Evolutionary conservation across 345 rosid species (phyloP).

Genomic region (Durio zibethinus): DNA sequence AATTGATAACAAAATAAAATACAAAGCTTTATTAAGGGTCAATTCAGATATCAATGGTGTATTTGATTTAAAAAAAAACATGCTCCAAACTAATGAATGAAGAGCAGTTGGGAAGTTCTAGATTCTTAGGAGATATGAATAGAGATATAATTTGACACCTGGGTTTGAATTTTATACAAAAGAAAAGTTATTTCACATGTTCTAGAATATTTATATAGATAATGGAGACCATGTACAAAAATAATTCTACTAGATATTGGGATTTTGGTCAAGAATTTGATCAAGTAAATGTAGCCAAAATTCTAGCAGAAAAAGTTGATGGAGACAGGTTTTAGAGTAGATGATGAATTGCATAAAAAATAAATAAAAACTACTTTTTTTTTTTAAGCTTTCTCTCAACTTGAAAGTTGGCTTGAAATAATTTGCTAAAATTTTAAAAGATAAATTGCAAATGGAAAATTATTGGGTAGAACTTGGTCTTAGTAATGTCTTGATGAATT

Average conservation of each 20-base stretch:
- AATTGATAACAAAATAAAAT: neutral
- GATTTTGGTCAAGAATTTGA: conserved; percentile 6
- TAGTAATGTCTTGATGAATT: no score
- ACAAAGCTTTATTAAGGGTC: neutral
- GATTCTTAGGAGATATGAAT: conserved; percentile 18
- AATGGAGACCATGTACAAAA: conserved; percentile 19
- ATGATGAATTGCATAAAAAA: neutral
- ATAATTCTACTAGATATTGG: neutral
- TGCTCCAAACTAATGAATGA: neutral
- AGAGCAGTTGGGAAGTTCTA: conserved; percentile 2
- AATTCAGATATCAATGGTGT: neutral
- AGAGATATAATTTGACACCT: conserved; percentile 9
- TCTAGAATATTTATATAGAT: neutral
- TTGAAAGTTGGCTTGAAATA: neutral
- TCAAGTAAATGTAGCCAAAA: neutral
- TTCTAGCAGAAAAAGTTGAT: neutral
- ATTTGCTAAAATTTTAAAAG: neutral
- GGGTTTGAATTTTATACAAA: neutral
- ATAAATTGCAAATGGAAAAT: neutral
- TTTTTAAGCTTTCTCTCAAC: neutral
- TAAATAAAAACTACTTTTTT: neutral
- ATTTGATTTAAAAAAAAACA: neutral
- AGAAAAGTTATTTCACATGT: neutral
- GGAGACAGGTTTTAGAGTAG: neutral
- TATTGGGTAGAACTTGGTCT: neutral